These are phyloP conservation scores for Arctium minus DNA, from an alignment of 129 eudicot species.

Conservation along the genomic window DNA sequence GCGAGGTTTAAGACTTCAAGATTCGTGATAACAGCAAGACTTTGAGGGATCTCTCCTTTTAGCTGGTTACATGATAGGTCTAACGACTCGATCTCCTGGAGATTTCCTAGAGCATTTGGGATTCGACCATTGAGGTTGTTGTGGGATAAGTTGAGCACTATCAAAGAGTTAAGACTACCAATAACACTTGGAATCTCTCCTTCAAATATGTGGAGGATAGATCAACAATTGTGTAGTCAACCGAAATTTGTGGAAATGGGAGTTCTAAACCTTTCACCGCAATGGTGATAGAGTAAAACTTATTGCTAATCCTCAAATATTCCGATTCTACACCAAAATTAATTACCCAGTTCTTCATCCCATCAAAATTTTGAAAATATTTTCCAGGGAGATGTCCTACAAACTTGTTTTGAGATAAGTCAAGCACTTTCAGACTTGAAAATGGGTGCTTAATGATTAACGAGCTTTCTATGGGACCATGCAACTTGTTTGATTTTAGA, in stretches of 20 bases:
- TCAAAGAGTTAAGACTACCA: constrained; percentile 22
- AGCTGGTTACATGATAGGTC: constrained; percentile 40
- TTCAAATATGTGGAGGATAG: constrained; percentile 31
- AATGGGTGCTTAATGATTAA: background rate
- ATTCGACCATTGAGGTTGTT: constrained; percentile 31
- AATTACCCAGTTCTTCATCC: constrained; percentile 17
- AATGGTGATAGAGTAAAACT: background rate
- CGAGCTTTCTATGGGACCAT: constrained; percentile 16
- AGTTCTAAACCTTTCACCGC: constrained; percentile 8
- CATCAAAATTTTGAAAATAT: constrained; percentile 18
- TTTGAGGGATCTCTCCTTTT: constrained; percentile 30
- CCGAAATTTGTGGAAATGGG: background rate
- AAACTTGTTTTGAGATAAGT: constrained; percentile 35
- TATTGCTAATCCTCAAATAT: background rate
- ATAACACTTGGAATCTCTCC: constrained; percentile 27
- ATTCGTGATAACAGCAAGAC: constrained; percentile 4
- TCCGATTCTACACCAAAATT: background rate
- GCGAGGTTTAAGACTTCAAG: constrained; percentile 31
- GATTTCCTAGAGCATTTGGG: constrained; percentile 23
- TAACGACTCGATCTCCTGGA: constrained; percentile 28
- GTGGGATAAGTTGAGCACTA: constrained; percentile 32
- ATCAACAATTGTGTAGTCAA: constrained; percentile 22
- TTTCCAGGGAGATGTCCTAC: constrained; percentile 26
- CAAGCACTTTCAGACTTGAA: constrained; percentile 30
- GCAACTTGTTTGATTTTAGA: constrained; percentile 30